Evolutionary conservation across 2,329 filamentous ascomycete genomes (phyloP).

Genomic region (Zymoseptoria pseudotritici): DNA sequence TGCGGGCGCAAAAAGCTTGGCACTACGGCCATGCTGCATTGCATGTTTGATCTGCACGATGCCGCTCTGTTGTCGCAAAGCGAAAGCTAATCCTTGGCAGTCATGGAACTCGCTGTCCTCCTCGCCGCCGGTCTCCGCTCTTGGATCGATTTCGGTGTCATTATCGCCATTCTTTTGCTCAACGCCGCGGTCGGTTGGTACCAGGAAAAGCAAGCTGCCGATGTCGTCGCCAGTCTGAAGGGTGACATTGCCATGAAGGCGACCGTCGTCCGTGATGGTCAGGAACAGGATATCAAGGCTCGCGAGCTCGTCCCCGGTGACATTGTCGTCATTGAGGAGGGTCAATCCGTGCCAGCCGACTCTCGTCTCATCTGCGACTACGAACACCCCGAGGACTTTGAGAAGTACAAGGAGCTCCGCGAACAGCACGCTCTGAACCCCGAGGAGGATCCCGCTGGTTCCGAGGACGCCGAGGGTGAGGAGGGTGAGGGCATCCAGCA

Average conservation of each 20-base stretch:
- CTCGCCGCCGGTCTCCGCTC: conserved; percentile 66
- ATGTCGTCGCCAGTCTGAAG: conserved; percentile 67
- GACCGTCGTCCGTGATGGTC: conserved; percentile 59
- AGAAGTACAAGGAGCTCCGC: conserved; percentile 58
- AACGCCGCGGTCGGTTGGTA: conserved; percentile 75
- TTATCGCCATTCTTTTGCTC: conserved; percentile 65
- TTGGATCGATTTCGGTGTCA: conserved; percentile 73
- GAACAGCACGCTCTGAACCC: conserved; percentile 46
- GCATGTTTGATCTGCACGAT: conserved; percentile 2
- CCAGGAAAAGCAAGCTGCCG: conserved; percentile 72
- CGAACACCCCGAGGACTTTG: conserved; percentile 59
- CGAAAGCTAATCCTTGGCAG: conserved; percentile 34
- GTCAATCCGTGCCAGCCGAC: conserved; percentile 62
- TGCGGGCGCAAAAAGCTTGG: conserved; percentile 22
- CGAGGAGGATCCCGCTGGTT: conserved; percentile 52
- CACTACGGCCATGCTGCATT: conserved; percentile 5
- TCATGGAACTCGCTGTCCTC: conserved; percentile 70
- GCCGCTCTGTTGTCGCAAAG: conserved; percentile 2
- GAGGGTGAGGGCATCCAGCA: conserved; percentile 54
- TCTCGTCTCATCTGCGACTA: conserved; percentile 67
- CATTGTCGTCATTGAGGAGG: conserved; percentile 68
- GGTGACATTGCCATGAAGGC: conserved; percentile 73
- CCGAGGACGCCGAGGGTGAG: conserved; percentile 50
- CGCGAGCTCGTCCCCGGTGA: conserved; percentile 70
- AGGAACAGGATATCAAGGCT: conserved; percentile 61